Evolutionary conservation across 1,284 basidiomycete genomes (phyloP), one percentile per base, ranked within the genome.

Genomic region (Leccinum proliferum): DNA sequence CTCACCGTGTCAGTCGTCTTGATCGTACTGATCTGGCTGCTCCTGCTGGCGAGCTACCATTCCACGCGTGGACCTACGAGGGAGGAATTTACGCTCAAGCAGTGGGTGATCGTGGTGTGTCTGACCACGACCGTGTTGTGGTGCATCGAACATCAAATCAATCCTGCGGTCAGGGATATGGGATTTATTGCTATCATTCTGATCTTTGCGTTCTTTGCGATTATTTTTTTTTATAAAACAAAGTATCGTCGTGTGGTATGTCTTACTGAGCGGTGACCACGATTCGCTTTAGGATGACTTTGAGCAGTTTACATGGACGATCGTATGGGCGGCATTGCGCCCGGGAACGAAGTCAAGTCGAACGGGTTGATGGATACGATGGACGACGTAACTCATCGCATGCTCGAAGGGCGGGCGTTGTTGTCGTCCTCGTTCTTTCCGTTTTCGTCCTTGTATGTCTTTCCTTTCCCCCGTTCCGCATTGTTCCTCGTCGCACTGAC

Each of bases 261-360:
- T 50, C 21, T 43, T 43, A 43, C 48, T 25, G 48, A 50, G 48
- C 21, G 48, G n/a, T n/a, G 21, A 50, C n/a, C n/a, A 21, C 21
- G 48, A 50, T 50, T 50, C 21, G 10, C 41, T 14, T 32, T 72
- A 94, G 93, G 93, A 95, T 69, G 94, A 97, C 76, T 97, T 97
- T 76, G 94, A 96, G 72, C 90, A 29, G 25, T 29, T 29, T 29
- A 29, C 25, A 29, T 29, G 25, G 25, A 90, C 90, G 1, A 95
- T 97, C 65, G 94, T 96, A 99, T 99, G 96, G 96, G 97, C 18
- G 96, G 97, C 41, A 96, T 98, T 59, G 94, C 95, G 0, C 85
- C 98, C 3, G 97, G 96, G 57, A 94, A 98, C 73, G 96, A 94
- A 2, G 96, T 99, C 3, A 84, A 88, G 18, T 90, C 92, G 2